Conservation (phyloP, 768 basidiomycete species). For the Thelephora aurantiotincta region DNA sequence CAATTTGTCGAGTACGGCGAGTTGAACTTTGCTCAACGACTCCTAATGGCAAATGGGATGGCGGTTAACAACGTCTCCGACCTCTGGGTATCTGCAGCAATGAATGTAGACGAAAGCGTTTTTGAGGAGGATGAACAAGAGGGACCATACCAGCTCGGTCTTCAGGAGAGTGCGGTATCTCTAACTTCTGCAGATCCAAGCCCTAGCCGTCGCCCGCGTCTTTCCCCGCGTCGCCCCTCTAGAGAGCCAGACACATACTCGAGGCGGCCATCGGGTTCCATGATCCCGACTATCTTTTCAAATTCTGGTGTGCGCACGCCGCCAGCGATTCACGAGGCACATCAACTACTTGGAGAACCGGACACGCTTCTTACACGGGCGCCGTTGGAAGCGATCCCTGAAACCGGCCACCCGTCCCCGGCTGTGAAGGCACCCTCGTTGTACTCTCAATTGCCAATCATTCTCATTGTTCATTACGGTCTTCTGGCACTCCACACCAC, state of each 20-base stretch:
- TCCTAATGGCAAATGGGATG: slow-evolving; percentile 89
- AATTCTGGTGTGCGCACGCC: slow-evolving; percentile 76
- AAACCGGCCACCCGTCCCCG: slow-evolving; percentile 21
- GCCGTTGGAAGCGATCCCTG: slow-evolving; percentile 14
- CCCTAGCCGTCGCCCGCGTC: slow-evolving; percentile 4
- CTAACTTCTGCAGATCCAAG: not conserved
- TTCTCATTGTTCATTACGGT: slow-evolving; percentile 86
- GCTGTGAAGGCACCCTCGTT: slow-evolving; percentile 51
- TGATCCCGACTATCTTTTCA: slow-evolving; percentile 66
- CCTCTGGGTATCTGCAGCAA: slow-evolving; percentile 94
- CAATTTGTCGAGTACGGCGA: slow-evolving; percentile 25
- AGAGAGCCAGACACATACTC: slow-evolving; percentile 15
- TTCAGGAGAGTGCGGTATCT: slow-evolving; percentile 7
- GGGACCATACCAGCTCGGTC: slow-evolving; percentile 10
- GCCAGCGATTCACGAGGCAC: slow-evolving; percentile 60
- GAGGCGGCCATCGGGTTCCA: slow-evolving; percentile 39
- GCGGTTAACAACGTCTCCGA: slow-evolving; percentile 91
- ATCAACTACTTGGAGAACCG: slow-evolving; percentile 35
- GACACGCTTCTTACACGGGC: slow-evolving; percentile 34
- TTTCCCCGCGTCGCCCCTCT: slow-evolving; percentile 21
- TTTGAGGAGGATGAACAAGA: slow-evolving; percentile 19
- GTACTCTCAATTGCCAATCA: slow-evolving; percentile 60
- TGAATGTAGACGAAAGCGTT: slow-evolving; percentile 83
- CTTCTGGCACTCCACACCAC: slow-evolving; percentile 79
- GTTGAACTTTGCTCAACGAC: slow-evolving; percentile 76